These are phyloP conservation scores for Ganoderma resinaceum DNA, from an alignment of 1,284 basidiomycete genomes.

Conservation along the genomic window DNA sequence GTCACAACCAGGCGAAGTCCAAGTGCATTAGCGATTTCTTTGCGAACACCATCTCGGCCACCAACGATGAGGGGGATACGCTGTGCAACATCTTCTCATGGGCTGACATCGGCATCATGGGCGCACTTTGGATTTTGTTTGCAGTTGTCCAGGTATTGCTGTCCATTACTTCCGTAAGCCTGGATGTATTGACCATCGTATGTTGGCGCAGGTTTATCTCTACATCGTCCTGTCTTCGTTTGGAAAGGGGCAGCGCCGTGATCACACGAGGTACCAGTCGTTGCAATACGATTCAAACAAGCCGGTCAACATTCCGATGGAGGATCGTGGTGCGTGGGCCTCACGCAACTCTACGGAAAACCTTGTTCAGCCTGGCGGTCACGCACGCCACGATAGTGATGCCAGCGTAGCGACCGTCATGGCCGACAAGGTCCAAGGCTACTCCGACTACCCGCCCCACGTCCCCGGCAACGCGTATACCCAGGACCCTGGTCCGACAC, in stretches of 20 bases:
- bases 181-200: not conserved
- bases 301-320: conserved; percentile 71
- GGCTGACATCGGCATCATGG: conserved; percentile 93
- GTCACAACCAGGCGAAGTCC: conserved; percentile 73
- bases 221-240: conserved; percentile 78
- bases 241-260: conserved; percentile 73
- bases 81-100: conserved; percentile 90
- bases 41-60: conserved; percentile 42
- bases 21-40: conserved; percentile 75
- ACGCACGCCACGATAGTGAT: conserved; percentile 53
- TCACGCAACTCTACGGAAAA: conserved; percentile 62
- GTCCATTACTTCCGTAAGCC: conserved; percentile 1
- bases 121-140: conserved; percentile 81
- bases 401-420: conserved; percentile 64
- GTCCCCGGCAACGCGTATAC: conserved; percentile 47
- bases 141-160: conserved; percentile 72
- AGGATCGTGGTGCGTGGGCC: conserved; percentile 76
- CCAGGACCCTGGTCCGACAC: conserved; percentile 53
- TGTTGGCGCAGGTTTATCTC: conserved; percentile 64
- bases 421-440: conserved; percentile 54
- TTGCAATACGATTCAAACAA: conserved; percentile 69
- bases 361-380: conserved; percentile 34
- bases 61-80: conserved; percentile 62
- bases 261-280: conserved; percentile 83
- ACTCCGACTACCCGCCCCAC: conserved; percentile 38